phyloP scores from a whole-genome alignment of 441 rosid genomes.

The Erysimum cheiri region DNA sequence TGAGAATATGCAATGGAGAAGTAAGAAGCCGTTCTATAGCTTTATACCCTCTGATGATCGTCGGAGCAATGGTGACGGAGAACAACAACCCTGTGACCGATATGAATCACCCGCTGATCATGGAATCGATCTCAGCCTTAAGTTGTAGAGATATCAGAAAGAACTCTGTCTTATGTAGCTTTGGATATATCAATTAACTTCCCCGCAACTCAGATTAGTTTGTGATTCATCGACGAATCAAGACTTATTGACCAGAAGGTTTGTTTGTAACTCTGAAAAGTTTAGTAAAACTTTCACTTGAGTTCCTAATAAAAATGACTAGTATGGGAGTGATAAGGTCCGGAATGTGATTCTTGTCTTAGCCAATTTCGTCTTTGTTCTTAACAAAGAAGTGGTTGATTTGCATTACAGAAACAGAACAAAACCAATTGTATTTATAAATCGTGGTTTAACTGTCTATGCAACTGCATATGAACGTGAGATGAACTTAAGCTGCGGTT shows the following conservation, averaged over 20 bases:
- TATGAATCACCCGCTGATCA: constrained; percentile 19
- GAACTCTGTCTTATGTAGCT: constrained; percentile 11
- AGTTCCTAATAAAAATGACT: not conserved
- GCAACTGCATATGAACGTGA: not conserved
- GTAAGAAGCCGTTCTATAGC: constrained; percentile 29
- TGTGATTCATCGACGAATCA: not conserved
- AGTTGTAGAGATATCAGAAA: constrained; percentile 28
- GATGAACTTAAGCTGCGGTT: not conserved
- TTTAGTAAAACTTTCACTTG: constrained; percentile 13
- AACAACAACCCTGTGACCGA: constrained; percentile 14
- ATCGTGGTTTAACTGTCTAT: not conserved
- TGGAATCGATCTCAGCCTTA: constrained; percentile 43
- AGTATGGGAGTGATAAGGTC: not conserved
- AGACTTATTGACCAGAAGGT: constrained; percentile 5
- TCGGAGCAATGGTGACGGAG: constrained; percentile 15
- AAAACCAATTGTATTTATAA: not conserved
- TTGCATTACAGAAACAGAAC: constrained; percentile 4
- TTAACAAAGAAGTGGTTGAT: not conserved
- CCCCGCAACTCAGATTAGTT: not conserved
- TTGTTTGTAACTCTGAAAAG: not conserved
- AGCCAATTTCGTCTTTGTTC: not conserved
- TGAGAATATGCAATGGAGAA: constrained; percentile 23
- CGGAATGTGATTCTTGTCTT: not conserved
- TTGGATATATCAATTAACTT: constrained; percentile 26
- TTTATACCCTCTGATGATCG: constrained; percentile 28